Evolutionary conservation across 116 monocot species (phyloP).

Genomic region (Papilionanthe hybrid): DNA sequence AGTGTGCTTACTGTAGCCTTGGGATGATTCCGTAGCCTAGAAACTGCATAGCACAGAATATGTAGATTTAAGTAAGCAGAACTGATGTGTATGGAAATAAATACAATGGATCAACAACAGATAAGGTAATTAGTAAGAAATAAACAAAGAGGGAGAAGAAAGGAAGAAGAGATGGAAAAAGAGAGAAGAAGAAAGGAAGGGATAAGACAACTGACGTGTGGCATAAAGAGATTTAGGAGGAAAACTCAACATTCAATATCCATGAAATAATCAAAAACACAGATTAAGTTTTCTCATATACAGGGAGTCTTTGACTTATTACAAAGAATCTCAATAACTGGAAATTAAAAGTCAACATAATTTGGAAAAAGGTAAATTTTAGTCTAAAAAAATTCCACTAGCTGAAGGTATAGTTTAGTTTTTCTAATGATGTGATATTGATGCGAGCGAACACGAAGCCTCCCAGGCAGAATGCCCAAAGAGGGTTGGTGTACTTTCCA

Average conservation of each 20-base stretch:
- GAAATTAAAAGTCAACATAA: neutral
- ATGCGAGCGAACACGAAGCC: too few species aligned
- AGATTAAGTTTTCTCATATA: neutral
- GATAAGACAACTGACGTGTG: neutral
- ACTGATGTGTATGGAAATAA: too few species aligned
- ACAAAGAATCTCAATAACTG: too few species aligned
- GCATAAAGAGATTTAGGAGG: neutral
- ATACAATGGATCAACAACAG: too few species aligned
- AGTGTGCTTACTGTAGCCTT: constrained; percentile 62
- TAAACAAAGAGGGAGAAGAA: neutral
- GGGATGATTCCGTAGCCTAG: constrained; percentile 75
- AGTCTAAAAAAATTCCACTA: too few species aligned
- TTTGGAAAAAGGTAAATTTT: neutral
- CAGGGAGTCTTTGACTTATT: too few species aligned
- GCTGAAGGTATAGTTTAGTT: too few species aligned
- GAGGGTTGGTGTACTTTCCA: too few species aligned
- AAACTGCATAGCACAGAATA: constrained; percentile 33
- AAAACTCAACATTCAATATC: neutral
- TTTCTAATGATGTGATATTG: too few species aligned
- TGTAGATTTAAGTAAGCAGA: neutral
- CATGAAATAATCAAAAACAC: neutral
- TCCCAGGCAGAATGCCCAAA: too few species aligned
- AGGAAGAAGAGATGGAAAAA: neutral
- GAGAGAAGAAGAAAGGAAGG: neutral
- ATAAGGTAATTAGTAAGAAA: too few species aligned